Base-by-base conservation (phyloP, 495 filamentous ascomycete genomes). In the Penicillium crystallinum region DNA sequence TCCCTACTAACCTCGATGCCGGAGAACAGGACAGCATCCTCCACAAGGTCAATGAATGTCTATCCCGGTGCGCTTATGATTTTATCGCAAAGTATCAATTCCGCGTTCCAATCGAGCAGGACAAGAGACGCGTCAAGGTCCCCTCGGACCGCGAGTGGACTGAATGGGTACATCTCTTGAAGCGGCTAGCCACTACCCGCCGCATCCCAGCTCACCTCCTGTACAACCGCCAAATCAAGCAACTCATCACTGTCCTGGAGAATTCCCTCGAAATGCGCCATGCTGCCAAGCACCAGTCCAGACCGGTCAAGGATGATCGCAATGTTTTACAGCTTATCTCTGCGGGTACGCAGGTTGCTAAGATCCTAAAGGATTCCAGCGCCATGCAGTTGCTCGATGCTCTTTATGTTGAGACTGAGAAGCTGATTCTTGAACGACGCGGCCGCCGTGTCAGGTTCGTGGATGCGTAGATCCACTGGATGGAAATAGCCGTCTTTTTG, bases 61-160 rank as follows among this genome's bases (percentile, higher is more conserved):
- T 95, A 37, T 89, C 89, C 38, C 84, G 85, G 65, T 91, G 87
- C 66, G 89, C 88, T 23, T 95, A 85, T 76, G 86, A 91, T 75
- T 95, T 92, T 67, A 81, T 95, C 58, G 89, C 89, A 59, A 89
- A 86, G 69, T 92, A 91, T 64, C 87, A 90, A 66, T 95, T 95
- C 64, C 89, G 88, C 9, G 88, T 95, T 61, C 89, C 89, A 14
- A 59, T 92, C 61, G 86, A 89, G 58, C 67, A 77, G 62, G 86
- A 91, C 69, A 89, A 90, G 77, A 81, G 89, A 59, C 83, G 82
- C 27, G 88, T 95, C 55, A 83, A 85, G 63, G 75, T 83, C 35
- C 86, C 89, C 27, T 82, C 84, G 58, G 89, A 95, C 68, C 79
- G 88, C 53, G 89, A 91, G 68, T 95, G 89, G 89, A 91, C 88